phyloP scores from a whole-genome alignment of 139 green algal species.

The Picochlorum sp. region DNA sequence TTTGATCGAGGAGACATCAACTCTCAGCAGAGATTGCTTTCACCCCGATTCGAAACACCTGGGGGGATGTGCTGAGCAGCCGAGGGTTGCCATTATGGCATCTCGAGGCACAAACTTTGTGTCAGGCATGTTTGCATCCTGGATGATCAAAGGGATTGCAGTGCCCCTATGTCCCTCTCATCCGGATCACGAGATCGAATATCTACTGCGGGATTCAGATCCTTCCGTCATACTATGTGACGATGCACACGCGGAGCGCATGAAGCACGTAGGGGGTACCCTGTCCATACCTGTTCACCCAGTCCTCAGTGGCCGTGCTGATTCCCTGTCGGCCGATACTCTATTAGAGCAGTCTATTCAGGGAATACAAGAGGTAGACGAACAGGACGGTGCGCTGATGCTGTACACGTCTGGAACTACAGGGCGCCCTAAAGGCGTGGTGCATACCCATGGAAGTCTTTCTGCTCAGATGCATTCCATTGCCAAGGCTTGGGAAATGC shows the following conservation, averaged over 20 bases:
- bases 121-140: slow-evolving; percentile 66
- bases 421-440: slow-evolving; percentile 77
- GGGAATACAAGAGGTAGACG: neutral
- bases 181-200: slow-evolving; percentile 61
- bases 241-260: slow-evolving; percentile 11
- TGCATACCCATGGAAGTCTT: slow-evolving; percentile 66
- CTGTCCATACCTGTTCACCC: neutral
- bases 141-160: slow-evolving; percentile 62
- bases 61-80: neutral
- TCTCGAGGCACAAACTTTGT: slow-evolving; percentile 46
- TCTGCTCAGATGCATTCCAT: slow-evolving; percentile 57
- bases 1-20: neutral
- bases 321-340: neutral
- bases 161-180: slow-evolving; percentile 80
- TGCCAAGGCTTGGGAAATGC: slow-evolving; percentile 68
- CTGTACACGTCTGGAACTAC: slow-evolving; percentile 98
- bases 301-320: neutral
- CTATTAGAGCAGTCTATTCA: neutral
- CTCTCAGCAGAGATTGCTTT: neutral
- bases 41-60: neutral
- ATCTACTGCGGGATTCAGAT: slow-evolving; percentile 72
- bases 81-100: slow-evolving; percentile 43
- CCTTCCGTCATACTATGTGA: slow-evolving; percentile 38
- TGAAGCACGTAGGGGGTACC: slow-evolving; percentile 20
- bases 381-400: slow-evolving; percentile 64